These are phyloP conservation scores for Ustilago esculenta DNA, from an alignment of 1,284 basidiomycete species.

Conservation along the genomic window DNA sequence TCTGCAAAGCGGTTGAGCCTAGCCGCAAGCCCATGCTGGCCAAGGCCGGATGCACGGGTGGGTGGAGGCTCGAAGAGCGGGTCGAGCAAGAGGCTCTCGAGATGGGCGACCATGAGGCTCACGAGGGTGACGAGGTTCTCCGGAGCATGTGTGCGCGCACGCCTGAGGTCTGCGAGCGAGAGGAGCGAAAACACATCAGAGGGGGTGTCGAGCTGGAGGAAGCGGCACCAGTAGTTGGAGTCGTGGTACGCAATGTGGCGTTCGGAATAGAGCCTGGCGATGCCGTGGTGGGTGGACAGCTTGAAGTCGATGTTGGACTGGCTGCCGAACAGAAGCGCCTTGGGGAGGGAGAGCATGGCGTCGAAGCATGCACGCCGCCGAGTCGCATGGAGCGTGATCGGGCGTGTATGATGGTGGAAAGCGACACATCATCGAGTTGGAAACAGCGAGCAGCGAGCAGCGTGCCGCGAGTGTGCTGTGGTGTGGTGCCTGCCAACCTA, in stretches of 20 bases:
- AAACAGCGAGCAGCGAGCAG: too few species aligned
- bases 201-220: slow-evolving; percentile 49
- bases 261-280: slow-evolving; percentile 58
- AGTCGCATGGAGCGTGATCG: too few species aligned
- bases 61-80: slow-evolving; percentile 52
- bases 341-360: slow-evolving; percentile 40
- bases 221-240: slow-evolving; percentile 57
- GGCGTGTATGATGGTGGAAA: too few species aligned
- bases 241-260: slow-evolving; percentile 55
- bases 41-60: slow-evolving; percentile 5
- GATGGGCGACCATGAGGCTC: slow-evolving; percentile 57
- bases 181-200: slow-evolving; percentile 56
- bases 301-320: slow-evolving; percentile 48
- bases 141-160: slow-evolving; percentile 44
- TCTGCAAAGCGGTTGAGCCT: slow-evolving; percentile 21
- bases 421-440: too few species aligned
- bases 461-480: too few species aligned
- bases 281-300: slow-evolving; percentile 35
- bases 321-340: slow-evolving; percentile 44
- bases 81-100: slow-evolving; percentile 59
- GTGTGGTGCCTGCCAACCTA: too few species aligned
- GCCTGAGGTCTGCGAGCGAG: slow-evolving; percentile 50
- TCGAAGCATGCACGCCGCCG: too few species aligned
- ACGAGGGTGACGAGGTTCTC: slow-evolving; percentile 62
- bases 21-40: slow-evolving; percentile 1